phyloP scores from a whole-genome alignment of 2,329 filamentous ascomycete genomes.

The Cladorrhinum sp. region DNA sequence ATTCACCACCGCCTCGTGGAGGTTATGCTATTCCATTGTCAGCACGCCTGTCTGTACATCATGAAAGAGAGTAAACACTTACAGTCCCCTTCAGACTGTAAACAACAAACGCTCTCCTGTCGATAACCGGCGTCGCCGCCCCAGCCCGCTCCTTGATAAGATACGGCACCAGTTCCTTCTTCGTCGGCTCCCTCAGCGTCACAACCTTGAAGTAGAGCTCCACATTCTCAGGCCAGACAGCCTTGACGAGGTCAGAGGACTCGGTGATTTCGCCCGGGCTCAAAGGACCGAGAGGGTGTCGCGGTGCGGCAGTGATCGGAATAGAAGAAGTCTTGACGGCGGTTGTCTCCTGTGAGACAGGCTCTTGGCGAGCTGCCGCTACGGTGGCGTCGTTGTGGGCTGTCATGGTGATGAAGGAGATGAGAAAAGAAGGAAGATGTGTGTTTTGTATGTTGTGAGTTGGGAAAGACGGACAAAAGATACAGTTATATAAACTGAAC shows the following conservation, averaged over 20 bases:
- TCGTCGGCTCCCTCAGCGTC: conserved; percentile 57
- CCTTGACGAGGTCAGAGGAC: conserved; percentile 47
- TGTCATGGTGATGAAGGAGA: conserved; percentile 10
- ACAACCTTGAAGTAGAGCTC: conserved; percentile 61
- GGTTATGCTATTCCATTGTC: too few relatives aligned
- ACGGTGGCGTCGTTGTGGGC: conserved; percentile 6
- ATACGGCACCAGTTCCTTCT: conserved; percentile 49
- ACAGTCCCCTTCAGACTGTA: conserved; percentile 60
- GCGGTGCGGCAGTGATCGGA: conserved; percentile 3
- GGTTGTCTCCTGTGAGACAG: neutral
- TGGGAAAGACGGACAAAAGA: neutral
- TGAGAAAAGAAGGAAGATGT: neutral
- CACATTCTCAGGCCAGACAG: conserved; percentile 53
- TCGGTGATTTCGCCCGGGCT: conserved; percentile 54
- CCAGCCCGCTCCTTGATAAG: conserved; percentile 47
- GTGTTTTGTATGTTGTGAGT: conserved; percentile 1
- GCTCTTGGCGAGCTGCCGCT: neutral
- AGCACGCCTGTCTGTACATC: too few relatives aligned
- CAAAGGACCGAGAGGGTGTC: conserved; percentile 59
- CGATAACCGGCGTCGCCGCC: conserved; percentile 40
- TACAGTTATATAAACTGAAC: neutral
- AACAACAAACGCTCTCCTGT: conserved; percentile 51
- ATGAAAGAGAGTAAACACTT: too few relatives aligned
- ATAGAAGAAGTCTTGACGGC: neutral
- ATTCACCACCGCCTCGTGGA: conserved; percentile 58